Evolutionary conservation across 169 alveolate genomes (phyloP).

Genomic region (Cryptosporidium tyzzeri): DNA sequence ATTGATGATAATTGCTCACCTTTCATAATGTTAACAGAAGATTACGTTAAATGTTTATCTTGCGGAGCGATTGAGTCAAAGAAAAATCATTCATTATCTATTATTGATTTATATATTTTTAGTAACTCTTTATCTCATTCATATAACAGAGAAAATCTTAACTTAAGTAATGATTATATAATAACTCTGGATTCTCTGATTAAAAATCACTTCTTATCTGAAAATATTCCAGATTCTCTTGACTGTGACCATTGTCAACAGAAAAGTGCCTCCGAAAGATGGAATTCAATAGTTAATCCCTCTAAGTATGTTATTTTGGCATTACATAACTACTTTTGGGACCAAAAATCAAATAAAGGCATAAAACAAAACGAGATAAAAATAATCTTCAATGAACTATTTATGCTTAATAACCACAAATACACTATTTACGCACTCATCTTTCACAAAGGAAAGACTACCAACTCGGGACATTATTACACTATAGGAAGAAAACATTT

Average conservation of each 20-base stretch:
- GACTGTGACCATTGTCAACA: slow-evolving; percentile 4
- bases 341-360: slow-evolving; percentile 1
- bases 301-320: slow-evolving; percentile 28
- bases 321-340: slow-evolving; percentile 44
- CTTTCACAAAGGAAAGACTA: slow-evolving; percentile 57
- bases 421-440: slow-evolving; percentile 42
- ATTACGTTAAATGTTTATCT: slow-evolving; percentile 11
- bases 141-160: not conserved
- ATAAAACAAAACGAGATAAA: slow-evolving; percentile 9
- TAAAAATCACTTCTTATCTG: slow-evolving; percentile 26
- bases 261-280: not conserved
- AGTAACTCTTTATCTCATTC: not conserved
- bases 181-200: slow-evolving; percentile 15
- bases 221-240: slow-evolving; percentile 1
- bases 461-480: slow-evolving; percentile 55
- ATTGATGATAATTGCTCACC: slow-evolving; percentile 8
- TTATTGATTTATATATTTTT: slow-evolving; percentile 25
- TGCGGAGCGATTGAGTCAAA: not conserved
- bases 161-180: not conserved
- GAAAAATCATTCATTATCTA: slow-evolving; percentile 20
- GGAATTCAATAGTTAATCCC: slow-evolving; percentile 39
- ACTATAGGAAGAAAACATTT: slow-evolving; percentile 43
- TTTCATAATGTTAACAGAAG: slow-evolving; percentile 9
- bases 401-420: slow-evolving; percentile 5
- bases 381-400: slow-evolving; percentile 9